phyloP scores from a whole-genome alignment of 345 rosid genomes.

The Turritis glabra region DNA sequence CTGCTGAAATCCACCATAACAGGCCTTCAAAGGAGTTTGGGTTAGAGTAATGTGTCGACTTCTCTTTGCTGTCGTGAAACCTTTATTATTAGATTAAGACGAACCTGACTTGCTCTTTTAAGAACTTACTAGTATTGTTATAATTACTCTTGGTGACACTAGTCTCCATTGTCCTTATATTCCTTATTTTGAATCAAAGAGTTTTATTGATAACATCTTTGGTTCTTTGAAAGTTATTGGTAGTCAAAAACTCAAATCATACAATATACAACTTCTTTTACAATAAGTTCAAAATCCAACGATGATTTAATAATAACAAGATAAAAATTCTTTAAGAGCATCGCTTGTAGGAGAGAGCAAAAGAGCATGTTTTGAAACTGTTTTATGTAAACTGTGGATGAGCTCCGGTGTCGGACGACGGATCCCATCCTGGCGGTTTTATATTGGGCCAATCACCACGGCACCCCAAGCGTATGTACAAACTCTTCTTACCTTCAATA shows the following conservation, averaged over 20 bases:
- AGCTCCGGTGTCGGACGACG: slow-evolving; percentile 43
- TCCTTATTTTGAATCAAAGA: neutral
- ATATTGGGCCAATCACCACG: slow-evolving; percentile 90
- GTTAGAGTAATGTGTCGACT: slow-evolving; percentile 33
- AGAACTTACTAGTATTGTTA: neutral
- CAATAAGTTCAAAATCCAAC: neutral
- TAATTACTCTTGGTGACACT: neutral
- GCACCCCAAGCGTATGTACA: slow-evolving; percentile 83
- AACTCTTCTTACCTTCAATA: slow-evolving; percentile 75
- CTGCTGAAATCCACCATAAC: slow-evolving; percentile 62
- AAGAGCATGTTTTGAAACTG: neutral
- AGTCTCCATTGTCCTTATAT: neutral
- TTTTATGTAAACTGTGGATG: slow-evolving; percentile 26
- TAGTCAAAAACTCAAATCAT: slow-evolving; percentile 2
- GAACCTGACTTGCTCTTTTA: neutral
- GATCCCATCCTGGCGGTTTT: slow-evolving; percentile 84
- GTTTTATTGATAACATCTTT: neutral
- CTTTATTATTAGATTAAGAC: slow-evolving; percentile 1
- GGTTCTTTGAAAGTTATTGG: neutral
- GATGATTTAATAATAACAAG: neutral
- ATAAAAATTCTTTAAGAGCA: slow-evolving; percentile 2
- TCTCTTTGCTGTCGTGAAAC: slow-evolving; percentile 22
- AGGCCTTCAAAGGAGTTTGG: slow-evolving; percentile 49
- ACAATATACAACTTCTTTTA: neutral
- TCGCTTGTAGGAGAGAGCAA: slow-evolving; percentile 6